Base-by-base conservation (phyloP, 2,329 filamentous ascomycete species). In the Periconia digitata region DNA sequence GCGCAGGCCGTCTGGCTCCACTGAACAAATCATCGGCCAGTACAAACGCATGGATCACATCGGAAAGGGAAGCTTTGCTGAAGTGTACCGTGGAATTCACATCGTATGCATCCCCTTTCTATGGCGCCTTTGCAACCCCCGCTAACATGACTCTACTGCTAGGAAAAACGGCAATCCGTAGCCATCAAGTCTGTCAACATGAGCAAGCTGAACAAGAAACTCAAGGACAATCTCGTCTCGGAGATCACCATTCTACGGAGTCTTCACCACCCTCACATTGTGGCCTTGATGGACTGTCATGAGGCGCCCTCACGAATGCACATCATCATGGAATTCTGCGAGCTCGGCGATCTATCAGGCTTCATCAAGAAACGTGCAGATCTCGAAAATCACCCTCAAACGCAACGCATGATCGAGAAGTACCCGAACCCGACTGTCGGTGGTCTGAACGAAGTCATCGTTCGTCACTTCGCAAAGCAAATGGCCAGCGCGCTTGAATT, bases 311-410 rank as follows among this genome's bases (percentile, higher is more conserved):
- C 86, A 18, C 89, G 95, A 66, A 96, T 97, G 74, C 94, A 99
- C 74, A 82, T 99, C 49, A 86, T 97, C 55, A 99, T 97, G 92
- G 94, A 99, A 75, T 97, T 95, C 74, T 97, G 94, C 75, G 90
- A 95, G 68, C 82, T 99, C 35, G 92, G 94, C 18, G 94, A 99
- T 67, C 76, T 99, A 49, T 95, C 94, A 10, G 80, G 92, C 45
- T 97, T 99, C 73, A 96, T 99, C 76, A 95, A 94, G 79, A 95
- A 94, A 75, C 84, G 92, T 51, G 85, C 92, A 51, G 89, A 86
- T 66, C 82, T 96, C 39, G 81, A 80, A 38, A 87, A 86, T 43
- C 88, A 95, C 67, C 85, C 88, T 22, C 87, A 89, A 44, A 94
- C 92, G 3, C 83, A 85, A 65, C 90, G 95, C 60, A 92, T 97